Evolutionary conservation across 495 filamentous ascomycete genomes (phyloP).

Genomic region (Coniosporium apollinis): DNA sequence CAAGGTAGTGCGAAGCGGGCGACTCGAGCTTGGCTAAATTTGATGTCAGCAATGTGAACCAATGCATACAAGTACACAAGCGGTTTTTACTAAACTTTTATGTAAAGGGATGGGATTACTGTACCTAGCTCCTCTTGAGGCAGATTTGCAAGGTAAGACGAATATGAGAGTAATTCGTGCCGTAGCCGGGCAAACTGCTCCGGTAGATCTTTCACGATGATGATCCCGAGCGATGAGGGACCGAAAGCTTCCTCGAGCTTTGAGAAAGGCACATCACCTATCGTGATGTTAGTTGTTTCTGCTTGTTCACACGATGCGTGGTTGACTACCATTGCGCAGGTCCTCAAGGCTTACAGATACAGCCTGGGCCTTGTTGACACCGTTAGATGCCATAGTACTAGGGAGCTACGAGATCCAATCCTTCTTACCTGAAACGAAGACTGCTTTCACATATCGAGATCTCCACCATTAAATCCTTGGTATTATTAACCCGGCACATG

Average conservation of each 20-base stretch:
- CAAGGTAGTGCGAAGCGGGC: conserved; percentile 40
- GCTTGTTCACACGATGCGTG: conserved; percentile 8
- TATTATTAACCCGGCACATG: no score
- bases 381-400: no score
- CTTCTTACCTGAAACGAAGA: no score
- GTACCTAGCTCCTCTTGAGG: conserved; percentile 54
- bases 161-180: conserved; percentile 59
- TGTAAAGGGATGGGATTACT: no score
- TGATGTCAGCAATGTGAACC: conserved; percentile 5
- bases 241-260: conserved; percentile 77
- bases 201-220: conserved; percentile 76
- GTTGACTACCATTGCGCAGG: conserved; percentile 24
- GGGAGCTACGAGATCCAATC: no score
- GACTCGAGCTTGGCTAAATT: conserved; percentile 44
- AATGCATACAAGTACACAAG: no score
- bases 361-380: no score
- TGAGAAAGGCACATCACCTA: conserved; percentile 56
- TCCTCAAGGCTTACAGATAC: conserved; percentile 40
- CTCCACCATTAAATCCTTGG: no score
- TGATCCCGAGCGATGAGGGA: conserved; percentile 77
- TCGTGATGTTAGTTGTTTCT: neutral
- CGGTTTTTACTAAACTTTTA: no score
- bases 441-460: no score
- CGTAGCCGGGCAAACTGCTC: conserved; percentile 49
- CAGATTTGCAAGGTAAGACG: conserved; percentile 78